Evolutionary conservation across 345 rosid genomes (phyloP).

Genomic region (Angophora floribunda): DNA sequence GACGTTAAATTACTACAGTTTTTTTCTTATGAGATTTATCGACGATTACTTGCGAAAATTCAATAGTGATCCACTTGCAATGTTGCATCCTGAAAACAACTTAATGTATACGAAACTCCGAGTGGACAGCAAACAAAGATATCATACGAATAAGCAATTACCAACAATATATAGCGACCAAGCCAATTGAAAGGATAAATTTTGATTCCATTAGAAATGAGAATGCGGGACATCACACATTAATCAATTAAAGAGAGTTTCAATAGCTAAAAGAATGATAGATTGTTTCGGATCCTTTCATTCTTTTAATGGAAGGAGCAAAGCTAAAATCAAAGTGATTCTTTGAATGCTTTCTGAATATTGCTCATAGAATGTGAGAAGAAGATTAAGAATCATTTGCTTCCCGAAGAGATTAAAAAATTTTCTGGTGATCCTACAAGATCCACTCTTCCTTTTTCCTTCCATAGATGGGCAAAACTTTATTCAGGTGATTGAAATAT

Average conservation of each 20-base stretch:
- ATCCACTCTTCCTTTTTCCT: accelerated
- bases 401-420: background rate
- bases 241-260: background rate
- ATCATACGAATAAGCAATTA: background rate
- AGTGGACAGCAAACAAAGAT: background rate
- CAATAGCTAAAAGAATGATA: accelerated
- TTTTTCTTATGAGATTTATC: background rate
- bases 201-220: background rate
- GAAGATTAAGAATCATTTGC: background rate
- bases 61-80: background rate
- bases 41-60: background rate
- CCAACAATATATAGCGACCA: background rate
- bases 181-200: background rate
- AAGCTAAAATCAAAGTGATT: no score
- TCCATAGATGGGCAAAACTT: accelerated
- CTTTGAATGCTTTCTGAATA: background rate
- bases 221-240: background rate
- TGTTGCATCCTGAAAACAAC: background rate
- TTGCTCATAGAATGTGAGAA: background rate
- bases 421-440: accelerated
- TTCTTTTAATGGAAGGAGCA: background rate
- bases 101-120: background rate
- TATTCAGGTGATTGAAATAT: no score
- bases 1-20: background rate
- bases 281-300: background rate